Base-by-base conservation (phyloP, 2,329 filamentous ascomycete genomes). In the Neoscytalidium dimidiatum region DNA sequence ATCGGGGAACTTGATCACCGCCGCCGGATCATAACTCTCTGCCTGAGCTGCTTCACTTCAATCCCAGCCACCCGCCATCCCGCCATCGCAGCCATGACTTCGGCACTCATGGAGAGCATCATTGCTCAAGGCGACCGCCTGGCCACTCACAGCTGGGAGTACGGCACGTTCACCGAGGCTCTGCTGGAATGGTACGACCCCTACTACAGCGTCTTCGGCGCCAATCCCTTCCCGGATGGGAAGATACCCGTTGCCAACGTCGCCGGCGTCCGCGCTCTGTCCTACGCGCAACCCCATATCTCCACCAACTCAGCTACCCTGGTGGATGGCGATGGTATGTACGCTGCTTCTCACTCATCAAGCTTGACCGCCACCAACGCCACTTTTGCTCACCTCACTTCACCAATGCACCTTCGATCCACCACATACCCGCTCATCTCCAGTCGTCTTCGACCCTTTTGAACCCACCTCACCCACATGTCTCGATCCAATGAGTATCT, bases 121-220 rank as follows among this genome's bases (percentile, higher is more conserved):
- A 69, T 73, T 4, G 26, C 64, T 6, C 72, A 75, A 62, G 75
- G 75, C 29, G 68, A 73, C 52, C 60, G 67, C 9, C 69, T 75
- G 8, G 73, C 79, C 23, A 71, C 71, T 1, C 78, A 79, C 66
- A 77, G 74, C 66, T 80, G 78, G 79, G 80, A 82, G 67, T 78
- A 77, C 46, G 78, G 77, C 19, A 79, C 75, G 8, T 75, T 78
- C 3, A 72, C 74, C 23, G 73, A 82, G 71, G 79, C 79, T 2
- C 72, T 79, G 1, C 71, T 79, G 5, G 77, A 82, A 66, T 75
- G 79, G 44, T 71, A 76, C 53, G 73, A 75, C 43, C 72, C 77
- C 1, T 68, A 73, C 17, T 67, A 76, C 46, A 73, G 74, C 7
- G 76, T 82, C 19, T 82, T 80, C 69, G 71, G 73, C 1, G 23